Evolutionary conservation across 306 rosid species (phyloP), one percentile per base, ranked within the genome.

Genomic region (Malus fusca): DNA sequence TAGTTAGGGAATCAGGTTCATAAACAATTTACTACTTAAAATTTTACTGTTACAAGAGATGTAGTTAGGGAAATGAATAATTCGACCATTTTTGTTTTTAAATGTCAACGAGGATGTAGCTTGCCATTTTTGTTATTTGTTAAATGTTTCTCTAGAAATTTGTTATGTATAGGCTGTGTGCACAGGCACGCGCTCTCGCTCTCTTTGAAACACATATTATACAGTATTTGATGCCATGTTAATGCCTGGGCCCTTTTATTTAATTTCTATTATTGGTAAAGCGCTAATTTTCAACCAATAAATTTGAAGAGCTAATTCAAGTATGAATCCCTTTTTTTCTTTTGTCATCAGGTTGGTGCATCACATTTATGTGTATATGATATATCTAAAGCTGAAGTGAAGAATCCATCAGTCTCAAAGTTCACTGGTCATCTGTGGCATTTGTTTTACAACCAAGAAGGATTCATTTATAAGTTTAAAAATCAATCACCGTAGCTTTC

Each of bases 341-440:
- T 22, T 44, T 75, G 3, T 40, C 62, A 53, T 70, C 58, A 76
- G 77, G 74, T 76, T 56, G 60, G 69, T 52, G 26, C 64, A 10
- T 59, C 43, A 26, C 25, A 26, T 23, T 17, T 46, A 28, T 44
- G 60, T 55, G 3, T 19, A 19, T 37, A 11, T 8, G 40, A 37
- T 37, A 25, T 21, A 19, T 37, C n/a, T 51, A 23, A 51, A 75
- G 69, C 84, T 70, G 63, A 75, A 31, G 67, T 64, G 43, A 60
- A 68, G 58, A 18, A 21, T 68, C 44, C 46, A 71, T 52, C 66
- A 59, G 37, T 66, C 53, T 55, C 19, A 25, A 42, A 44, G 67
- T 71, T 71, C 26, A 15, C 51, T 4, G 75, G 48, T 65, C 48
- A 5, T 22, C 14, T 53, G 77, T 11, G 56, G 72, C 51, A 53